Evolutionary conservation across 805 yeast species (phyloP).

Genomic region (Kazachstania psychrophila): DNA sequence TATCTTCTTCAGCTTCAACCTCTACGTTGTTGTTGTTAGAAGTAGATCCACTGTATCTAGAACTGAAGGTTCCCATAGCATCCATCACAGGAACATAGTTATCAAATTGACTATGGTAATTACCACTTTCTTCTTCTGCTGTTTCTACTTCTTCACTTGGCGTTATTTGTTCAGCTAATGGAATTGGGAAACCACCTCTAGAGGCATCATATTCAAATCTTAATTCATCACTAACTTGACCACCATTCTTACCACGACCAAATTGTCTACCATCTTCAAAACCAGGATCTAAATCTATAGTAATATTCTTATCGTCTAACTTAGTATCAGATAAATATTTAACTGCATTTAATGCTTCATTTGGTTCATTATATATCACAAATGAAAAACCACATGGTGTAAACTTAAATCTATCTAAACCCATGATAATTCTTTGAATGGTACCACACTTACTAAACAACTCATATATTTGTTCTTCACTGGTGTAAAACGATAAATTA

Average conservation of each 20-base stretch:
- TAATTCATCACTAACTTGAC: constrained; percentile 72
- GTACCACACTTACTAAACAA: constrained; percentile 75
- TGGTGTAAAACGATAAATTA: constrained; percentile 77
- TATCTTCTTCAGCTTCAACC: constrained; percentile 19
- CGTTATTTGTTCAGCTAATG: constrained; percentile 29
- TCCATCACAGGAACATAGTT: constrained; percentile 9
- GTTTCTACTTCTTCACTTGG: constrained; percentile 3
- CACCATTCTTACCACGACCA: constrained; percentile 89
- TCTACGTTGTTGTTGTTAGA: not conserved
- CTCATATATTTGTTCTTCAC: constrained; percentile 91
- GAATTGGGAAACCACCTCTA: constrained; percentile 39
- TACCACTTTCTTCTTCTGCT: not conserved
- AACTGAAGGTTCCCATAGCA: constrained; percentile 11
- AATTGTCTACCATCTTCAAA: constrained; percentile 92
- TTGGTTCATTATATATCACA: constrained; percentile 60
- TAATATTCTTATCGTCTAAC: constrained; percentile 71
- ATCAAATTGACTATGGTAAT: constrained; percentile 2
- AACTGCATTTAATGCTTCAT: constrained; percentile 72
- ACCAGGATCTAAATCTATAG: constrained; percentile 92
- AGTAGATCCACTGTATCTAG: constrained; percentile 3
- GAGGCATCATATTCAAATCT: constrained; percentile 43
- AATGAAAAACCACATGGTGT: constrained; percentile 98
- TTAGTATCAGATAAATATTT: constrained; percentile 74
- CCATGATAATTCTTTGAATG: constrained; percentile 81
- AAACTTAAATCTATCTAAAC: constrained; percentile 77